Conservation (phyloP, 148 eudicot genomes). For the Polygonum maritimum region DNA sequence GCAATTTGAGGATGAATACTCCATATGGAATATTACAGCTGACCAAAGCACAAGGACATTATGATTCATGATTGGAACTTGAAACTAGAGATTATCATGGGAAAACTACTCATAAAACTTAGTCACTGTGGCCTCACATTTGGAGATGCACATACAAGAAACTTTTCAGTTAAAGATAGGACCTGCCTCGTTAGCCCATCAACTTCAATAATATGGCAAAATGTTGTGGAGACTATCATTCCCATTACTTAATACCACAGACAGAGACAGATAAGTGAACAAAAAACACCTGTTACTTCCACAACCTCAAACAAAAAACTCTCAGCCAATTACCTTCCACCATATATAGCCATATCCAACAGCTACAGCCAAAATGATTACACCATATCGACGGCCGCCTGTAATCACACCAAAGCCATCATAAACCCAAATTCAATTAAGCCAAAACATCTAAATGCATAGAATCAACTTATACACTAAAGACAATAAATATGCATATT, state of each 20-base stretch:
- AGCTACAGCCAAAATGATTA: constrained; percentile 46
- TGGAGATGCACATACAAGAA: background rate
- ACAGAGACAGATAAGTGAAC: background rate
- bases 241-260: background rate
- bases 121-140: constrained; percentile 20
- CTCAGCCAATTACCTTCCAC: constrained; percentile 81
- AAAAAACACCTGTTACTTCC: background rate
- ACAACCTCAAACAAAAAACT: background rate
- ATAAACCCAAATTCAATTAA: background rate
- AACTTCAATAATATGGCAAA: background rate
- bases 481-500: background rate
- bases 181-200: no score
- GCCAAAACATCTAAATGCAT: background rate
- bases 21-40: background rate
- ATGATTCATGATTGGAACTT: background rate
- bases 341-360: constrained; percentile 77
- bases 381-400: constrained; percentile 65
- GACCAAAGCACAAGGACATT: background rate
- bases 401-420: constrained; percentile 2
- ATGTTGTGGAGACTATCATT: background rate
- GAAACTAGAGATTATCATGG: background rate
- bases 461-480: background rate
- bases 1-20: background rate
- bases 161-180: background rate
- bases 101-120: background rate